phyloP scores from a whole-genome alignment of 148 eudicot species.

The Chenopodium album region DNA sequence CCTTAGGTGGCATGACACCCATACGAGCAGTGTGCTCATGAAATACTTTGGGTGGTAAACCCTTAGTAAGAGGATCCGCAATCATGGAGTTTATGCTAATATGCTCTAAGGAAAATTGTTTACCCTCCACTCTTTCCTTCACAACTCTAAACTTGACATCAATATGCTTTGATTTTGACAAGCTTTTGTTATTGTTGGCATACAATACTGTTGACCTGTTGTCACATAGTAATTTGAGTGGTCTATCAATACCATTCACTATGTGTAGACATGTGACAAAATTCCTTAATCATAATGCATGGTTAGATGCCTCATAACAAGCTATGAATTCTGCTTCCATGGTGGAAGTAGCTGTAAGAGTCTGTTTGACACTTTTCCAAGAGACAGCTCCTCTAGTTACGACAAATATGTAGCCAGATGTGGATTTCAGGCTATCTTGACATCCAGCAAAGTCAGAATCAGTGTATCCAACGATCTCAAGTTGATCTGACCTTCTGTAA shows the following conservation, averaged over 20 bases:
- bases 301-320: conserved; percentile 18
- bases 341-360: conserved; percentile 2
- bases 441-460: neutral
- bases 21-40: neutral
- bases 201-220: neutral
- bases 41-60: neutral
- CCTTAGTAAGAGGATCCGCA: conserved; percentile 8
- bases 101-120: neutral
- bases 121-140: neutral
- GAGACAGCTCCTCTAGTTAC: neutral
- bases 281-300: neutral
- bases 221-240: conserved; percentile 6
- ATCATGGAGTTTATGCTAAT: neutral
- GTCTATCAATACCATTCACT: neutral
- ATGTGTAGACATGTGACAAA: conserved; percentile 6
- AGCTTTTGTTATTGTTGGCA: neutral
- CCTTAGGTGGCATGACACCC: too few relatives aligned
- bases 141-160: neutral
- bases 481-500: neutral
- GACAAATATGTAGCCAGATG: neutral
- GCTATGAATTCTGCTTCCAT: conserved; percentile 22
- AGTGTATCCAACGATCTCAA: neutral
- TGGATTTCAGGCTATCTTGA: neutral
- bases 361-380: too few relatives aligned
- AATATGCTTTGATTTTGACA: neutral